Percentiles rank a stretch among this genome's conserved stretches.
phyloP scores from a whole-genome alignment of 768 basidiomycete species.

The Amanita molliuscula region DNA sequence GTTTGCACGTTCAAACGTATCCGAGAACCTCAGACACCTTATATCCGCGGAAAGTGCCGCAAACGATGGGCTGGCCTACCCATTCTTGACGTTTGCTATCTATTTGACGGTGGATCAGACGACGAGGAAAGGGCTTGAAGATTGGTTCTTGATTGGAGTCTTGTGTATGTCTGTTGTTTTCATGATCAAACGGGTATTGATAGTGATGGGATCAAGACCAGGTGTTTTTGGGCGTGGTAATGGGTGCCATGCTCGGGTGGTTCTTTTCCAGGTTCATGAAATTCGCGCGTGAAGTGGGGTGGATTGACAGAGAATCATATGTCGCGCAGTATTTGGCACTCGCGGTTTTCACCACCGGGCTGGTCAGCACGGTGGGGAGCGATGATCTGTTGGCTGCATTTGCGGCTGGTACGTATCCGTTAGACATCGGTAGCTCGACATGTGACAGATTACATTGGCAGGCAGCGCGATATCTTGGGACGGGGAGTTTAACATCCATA shows the following conservation, averaged over 20 bases:
- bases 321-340: conserved; percentile 77
- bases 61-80: conserved; percentile 94
- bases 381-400: conserved; percentile 90
- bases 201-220: not conserved
- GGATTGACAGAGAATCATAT: conserved; percentile 77
- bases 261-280: conserved; percentile 6
- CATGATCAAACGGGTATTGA: conserved; percentile 14
- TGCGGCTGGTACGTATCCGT: conserved; percentile 47
- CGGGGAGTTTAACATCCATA: conserved; percentile 69
- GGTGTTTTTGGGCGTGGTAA: conserved; percentile 1
- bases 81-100: conserved; percentile 79
- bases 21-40: conserved; percentile 65
- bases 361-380: conserved; percentile 69
- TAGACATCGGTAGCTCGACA: not conserved
- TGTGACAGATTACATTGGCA: conserved; percentile 12
- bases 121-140: conserved; percentile 50
- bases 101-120: conserved; percentile 73
- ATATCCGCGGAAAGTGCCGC: conserved; percentile 86
- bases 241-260: conserved; percentile 2
- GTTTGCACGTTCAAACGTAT: conserved; percentile 62
- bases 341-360: conserved; percentile 66
- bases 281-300: conserved; percentile 46
- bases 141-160: conserved; percentile 87
- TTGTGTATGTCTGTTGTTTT: conserved; percentile 37
- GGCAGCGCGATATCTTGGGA: conserved; percentile 92